Percentiles rank a stretch among this genome's conserved stretches.
Evolutionary conservation across 2,329 filamentous ascomycete genomes (phyloP).

Genomic region (Geoglossum cookeanum): DNA sequence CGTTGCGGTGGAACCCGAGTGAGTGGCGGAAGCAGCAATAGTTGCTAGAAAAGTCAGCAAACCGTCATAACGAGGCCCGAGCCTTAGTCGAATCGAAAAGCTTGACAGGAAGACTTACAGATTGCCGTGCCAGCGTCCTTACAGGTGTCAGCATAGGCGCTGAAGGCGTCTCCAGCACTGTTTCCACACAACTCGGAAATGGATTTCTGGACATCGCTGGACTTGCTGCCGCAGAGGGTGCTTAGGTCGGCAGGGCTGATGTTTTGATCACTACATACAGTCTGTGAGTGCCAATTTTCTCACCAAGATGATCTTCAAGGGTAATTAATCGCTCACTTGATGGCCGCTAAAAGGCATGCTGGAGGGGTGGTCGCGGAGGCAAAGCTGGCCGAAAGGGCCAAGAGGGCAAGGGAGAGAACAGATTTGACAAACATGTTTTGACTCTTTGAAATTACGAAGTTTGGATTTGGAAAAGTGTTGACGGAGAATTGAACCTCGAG

Average conservation of each 20-base stretch:
- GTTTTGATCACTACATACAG: constrained; percentile 13
- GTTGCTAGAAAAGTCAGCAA: neutral
- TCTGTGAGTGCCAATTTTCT: neutral
- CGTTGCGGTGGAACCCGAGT: neutral
- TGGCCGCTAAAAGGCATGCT: constrained; percentile 30
- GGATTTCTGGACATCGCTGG: constrained; percentile 13
- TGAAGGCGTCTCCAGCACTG: constrained; percentile 11
- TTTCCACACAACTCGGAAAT: constrained; percentile 15
- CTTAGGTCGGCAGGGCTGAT: constrained; percentile 16
- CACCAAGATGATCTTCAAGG: neutral
- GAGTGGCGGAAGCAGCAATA: neutral
- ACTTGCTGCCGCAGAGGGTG: constrained; percentile 15
- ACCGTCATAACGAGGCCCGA: neutral
- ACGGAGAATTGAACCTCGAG: neutral
- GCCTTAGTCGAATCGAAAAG: neutral
- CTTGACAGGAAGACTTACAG: constrained; percentile 9
- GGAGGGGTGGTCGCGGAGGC: constrained; percentile 24
- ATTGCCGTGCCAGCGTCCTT: constrained; percentile 15
- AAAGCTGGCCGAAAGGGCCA: constrained; percentile 25
- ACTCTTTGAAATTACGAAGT: neutral
- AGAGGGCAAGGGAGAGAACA: constrained; percentile 23
- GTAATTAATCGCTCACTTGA: constrained; percentile 24
- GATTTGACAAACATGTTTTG: constrained; percentile 18
- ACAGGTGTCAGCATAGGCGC: constrained; percentile 16
- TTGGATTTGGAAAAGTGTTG: neutral